Conservation (phyloP, 139 green algal genomes). For the Closterium sp. region DNA sequence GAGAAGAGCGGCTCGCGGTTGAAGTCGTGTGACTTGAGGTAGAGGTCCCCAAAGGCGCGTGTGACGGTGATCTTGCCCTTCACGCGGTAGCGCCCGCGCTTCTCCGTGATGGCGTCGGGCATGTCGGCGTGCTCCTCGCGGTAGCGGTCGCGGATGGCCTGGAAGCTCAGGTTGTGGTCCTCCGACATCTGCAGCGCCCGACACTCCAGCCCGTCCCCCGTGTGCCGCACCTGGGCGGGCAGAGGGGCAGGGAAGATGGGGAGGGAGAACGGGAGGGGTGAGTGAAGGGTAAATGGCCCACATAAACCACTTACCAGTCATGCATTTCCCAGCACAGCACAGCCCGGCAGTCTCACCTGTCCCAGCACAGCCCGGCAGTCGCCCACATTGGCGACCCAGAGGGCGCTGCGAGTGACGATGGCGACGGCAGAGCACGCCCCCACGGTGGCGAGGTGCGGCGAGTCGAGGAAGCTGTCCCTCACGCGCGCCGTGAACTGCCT, state of each 20-base stretch:
- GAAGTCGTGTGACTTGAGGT: conserved; percentile 45
- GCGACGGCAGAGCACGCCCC: conserved; percentile 25
- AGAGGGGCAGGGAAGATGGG: background rate
- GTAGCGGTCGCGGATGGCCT: conserved; percentile 11
- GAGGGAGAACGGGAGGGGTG: background rate
- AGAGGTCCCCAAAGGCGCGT: conserved; percentile 26
- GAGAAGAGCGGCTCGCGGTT: conserved; percentile 45
- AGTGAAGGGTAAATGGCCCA: background rate
- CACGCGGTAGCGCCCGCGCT: conserved; percentile 4
- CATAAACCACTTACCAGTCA: background rate
- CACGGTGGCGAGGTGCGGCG: conserved; percentile 42
- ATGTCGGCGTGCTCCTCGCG: conserved; percentile 19
- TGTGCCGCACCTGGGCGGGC: conserved; percentile 1
- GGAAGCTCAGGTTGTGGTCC: conserved; percentile 26
- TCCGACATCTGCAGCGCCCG: conserved; percentile 28
- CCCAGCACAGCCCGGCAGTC: conserved; percentile 35
- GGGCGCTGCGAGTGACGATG: conserved; percentile 22
- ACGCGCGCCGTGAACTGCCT: conserved; percentile 8
- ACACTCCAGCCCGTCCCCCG: conserved; percentile 12
- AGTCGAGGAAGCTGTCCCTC: conserved; percentile 2
- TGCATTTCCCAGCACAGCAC: background rate
- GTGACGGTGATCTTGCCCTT: conserved; percentile 37
- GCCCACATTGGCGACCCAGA: conserved; percentile 42
- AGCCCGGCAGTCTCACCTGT: background rate
- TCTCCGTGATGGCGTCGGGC: conserved; percentile 20